These are phyloP conservation scores for Lepidium sativum DNA, from an alignment of 345 rosid genomes.

Conservation along the genomic window DNA sequence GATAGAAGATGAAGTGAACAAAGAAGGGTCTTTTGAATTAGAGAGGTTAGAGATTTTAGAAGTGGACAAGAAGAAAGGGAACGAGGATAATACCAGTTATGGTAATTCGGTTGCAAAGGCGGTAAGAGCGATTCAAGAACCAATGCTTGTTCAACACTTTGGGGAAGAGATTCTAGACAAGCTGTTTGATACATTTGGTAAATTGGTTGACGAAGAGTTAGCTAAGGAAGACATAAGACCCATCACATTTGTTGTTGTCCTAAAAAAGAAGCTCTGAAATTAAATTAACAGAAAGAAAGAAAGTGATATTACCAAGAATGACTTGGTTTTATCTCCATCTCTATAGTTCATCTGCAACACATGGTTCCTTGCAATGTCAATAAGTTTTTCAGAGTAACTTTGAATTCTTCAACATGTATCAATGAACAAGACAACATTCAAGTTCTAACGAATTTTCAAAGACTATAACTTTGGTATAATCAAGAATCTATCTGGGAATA, in stretches of 20 bases:
- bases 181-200: conserved; percentile 51
- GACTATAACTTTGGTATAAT: too few relatives aligned
- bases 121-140: conserved; percentile 80
- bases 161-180: conserved; percentile 55
- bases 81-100: conserved; percentile 32
- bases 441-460: too few relatives aligned
- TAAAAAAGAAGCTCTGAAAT: conserved; percentile 43
- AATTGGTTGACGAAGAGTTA: conserved; percentile 53
- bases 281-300: too few relatives aligned
- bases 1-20: conserved; percentile 47
- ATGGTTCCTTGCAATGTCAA: too few relatives aligned
- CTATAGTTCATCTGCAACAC: too few relatives aligned
- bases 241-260: conserved; percentile 49
- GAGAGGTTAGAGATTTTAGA: conserved; percentile 49
- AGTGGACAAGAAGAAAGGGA: conserved; percentile 19
- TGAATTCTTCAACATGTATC: too few relatives aligned
- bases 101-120: conserved; percentile 60
- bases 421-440: too few relatives aligned
- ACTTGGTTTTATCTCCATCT: too few relatives aligned
- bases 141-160: conserved; percentile 61
- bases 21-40: conserved; percentile 51
- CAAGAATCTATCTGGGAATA: too few relatives aligned
- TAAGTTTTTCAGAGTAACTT: too few relatives aligned
- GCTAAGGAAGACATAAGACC: conserved; percentile 52
- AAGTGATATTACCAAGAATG: too few relatives aligned